Evolutionary conservation across 192 early-diverging fungal genomes (phyloP).

Genomic region (Borealophlyctis nickersoniae): DNA sequence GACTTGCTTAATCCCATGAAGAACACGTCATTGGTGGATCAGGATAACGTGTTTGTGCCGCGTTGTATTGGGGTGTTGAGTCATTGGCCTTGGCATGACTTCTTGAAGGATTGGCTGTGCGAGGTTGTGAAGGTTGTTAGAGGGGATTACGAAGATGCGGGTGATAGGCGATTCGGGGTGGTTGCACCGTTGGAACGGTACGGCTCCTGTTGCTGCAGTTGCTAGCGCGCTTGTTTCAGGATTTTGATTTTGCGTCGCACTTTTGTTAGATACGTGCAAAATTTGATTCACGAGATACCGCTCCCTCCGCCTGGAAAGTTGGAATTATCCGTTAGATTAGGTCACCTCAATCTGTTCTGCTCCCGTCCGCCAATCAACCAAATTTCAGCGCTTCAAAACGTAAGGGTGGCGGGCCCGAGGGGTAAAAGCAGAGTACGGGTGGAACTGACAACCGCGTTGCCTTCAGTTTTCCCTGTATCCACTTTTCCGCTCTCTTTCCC

Average conservation of each 20-base stretch:
- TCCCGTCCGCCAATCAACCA: conserved; percentile 74
- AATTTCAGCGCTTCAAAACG: conserved; percentile 72
- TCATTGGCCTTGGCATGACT: conserved; percentile 67
- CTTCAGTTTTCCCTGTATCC: conserved; percentile 74
- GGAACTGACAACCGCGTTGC: background rate
- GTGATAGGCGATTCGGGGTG: conserved; percentile 10
- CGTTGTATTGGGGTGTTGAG: conserved; percentile 67
- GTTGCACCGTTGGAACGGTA: conserved; percentile 59
- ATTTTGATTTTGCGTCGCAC: background rate
- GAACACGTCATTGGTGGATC: conserved; percentile 46
- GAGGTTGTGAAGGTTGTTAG: conserved; percentile 52
- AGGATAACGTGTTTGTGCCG: conserved; percentile 67
- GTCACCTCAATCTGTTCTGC: conserved; percentile 56
- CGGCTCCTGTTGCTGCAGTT: conserved; percentile 4
- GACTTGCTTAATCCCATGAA: conserved; percentile 64
- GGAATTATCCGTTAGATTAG: conserved; percentile 69
- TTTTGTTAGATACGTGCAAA: conserved; percentile 52
- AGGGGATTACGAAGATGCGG: conserved; percentile 48
- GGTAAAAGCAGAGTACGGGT: too few relatives aligned
- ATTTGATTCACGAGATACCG: conserved; percentile 70
- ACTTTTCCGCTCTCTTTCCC: conserved; percentile 65
- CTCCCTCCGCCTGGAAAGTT: conserved; percentile 78
- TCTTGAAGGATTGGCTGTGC: conserved; percentile 74
- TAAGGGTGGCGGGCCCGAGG: conserved; percentile 34
- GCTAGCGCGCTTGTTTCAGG: conserved; percentile 1